Conservation (phyloP, 2,329 filamentous ascomycete genomes). For the Teratosphaeriaceae sp. region DNA sequence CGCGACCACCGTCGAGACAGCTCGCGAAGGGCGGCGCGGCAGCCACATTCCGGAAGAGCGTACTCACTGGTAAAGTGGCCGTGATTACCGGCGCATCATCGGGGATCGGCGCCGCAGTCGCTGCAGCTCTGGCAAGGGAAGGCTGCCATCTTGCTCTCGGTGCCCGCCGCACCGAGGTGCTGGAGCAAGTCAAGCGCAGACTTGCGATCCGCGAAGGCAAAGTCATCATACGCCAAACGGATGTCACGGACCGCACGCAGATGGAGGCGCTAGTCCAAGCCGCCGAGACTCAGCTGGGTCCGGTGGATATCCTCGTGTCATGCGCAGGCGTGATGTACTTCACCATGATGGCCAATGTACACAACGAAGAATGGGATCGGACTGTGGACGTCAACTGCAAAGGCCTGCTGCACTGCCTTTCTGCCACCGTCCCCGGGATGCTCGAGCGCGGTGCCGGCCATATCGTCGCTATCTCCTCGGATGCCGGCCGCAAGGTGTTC, state of each 20-base stretch:
- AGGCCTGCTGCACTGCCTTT: slow-evolving; percentile 66
- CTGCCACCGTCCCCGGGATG: slow-evolving; percentile 65
- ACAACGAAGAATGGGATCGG: slow-evolving; percentile 69
- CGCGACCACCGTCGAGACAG: slow-evolving; percentile 51
- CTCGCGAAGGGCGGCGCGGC: slow-evolving; percentile 39
- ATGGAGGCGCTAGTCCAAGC: slow-evolving; percentile 59
- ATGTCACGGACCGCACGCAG: slow-evolving; percentile 61
- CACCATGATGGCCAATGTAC: slow-evolving; percentile 74
- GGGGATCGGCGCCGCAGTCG: slow-evolving; percentile 71
- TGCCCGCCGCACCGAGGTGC: slow-evolving; percentile 61
- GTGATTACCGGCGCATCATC: slow-evolving; percentile 75
- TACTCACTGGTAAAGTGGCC: slow-evolving; percentile 62
- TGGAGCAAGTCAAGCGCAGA: slow-evolving; percentile 60
- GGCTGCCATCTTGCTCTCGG: slow-evolving; percentile 67
- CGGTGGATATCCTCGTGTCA: slow-evolving; percentile 70
- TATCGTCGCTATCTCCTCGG: slow-evolving; percentile 74
- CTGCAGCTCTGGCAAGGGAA: slow-evolving; percentile 59
- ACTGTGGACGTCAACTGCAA: slow-evolving; percentile 86
- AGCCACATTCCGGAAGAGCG: slow-evolving; percentile 46
- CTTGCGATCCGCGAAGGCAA: slow-evolving; percentile 54
- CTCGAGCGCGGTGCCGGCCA: slow-evolving; percentile 62
- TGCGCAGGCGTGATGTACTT: slow-evolving; percentile 86
- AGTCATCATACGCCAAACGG: slow-evolving; percentile 62
- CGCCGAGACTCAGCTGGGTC: slow-evolving; percentile 57
- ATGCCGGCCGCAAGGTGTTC: slow-evolving; percentile 76